A percentile compares a stretch with the other conserved stretches of the same genome.
Evolutionary conservation across 2,329 filamentous ascomycete genomes (phyloP).

Genomic region (Uncinocarpus reesii): DNA sequence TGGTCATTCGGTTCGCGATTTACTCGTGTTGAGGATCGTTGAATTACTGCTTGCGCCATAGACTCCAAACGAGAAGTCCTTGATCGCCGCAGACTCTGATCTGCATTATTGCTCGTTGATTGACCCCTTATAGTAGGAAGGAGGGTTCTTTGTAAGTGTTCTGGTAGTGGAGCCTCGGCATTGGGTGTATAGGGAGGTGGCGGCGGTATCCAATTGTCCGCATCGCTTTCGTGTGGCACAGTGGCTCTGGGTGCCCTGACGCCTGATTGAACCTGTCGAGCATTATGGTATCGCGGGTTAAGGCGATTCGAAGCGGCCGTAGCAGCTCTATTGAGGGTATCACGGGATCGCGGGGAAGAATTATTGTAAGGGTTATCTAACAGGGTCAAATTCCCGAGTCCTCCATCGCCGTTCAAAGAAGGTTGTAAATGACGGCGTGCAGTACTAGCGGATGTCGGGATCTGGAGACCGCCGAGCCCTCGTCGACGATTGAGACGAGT

Average conservation of each 20-base stretch:
- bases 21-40: slow-evolving; percentile 12
- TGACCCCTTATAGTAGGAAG: slow-evolving; percentile 23
- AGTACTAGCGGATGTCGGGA: background rate
- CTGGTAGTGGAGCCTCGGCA: slow-evolving; percentile 24
- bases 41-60: slow-evolving; percentile 15
- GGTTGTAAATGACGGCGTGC: slow-evolving; percentile 21
- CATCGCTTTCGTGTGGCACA: slow-evolving; percentile 74
- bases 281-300: slow-evolving; percentile 27
- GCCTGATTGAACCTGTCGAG: slow-evolving; percentile 9
- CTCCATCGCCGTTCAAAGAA: slow-evolving; percentile 20
- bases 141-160: slow-evolving; percentile 28
- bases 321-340: slow-evolving; percentile 61
- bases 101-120: background rate
- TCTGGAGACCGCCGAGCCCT: slow-evolving; percentile 27
- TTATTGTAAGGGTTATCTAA: slow-evolving; percentile 65
- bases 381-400: slow-evolving; percentile 42
- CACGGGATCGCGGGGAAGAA: slow-evolving; percentile 58
- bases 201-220: slow-evolving; percentile 79
- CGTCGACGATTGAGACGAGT: slow-evolving; percentile 57
- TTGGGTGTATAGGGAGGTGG: slow-evolving; percentile 59
- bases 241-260: slow-evolving; percentile 47
- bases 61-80: slow-evolving; percentile 23
- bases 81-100: slow-evolving; percentile 13
- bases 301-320: slow-evolving; percentile 64
- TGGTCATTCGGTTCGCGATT: slow-evolving; percentile 1